Conservation (phyloP, 768 basidiomycete genomes). For the Strobilomyces echinocephalus region DNA sequence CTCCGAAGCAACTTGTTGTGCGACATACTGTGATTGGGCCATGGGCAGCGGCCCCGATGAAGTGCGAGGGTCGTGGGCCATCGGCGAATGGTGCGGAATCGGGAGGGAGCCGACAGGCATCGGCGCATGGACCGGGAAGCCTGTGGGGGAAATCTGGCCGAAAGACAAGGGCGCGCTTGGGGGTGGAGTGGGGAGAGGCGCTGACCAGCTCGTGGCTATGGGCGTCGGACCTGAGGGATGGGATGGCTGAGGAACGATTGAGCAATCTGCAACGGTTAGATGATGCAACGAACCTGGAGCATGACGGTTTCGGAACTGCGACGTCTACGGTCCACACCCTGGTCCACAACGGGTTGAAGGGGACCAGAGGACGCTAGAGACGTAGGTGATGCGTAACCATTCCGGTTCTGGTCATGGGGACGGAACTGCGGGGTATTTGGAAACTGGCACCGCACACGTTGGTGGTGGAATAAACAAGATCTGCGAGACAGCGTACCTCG, state of each 20-base stretch:
- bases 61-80: not conserved
- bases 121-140: slow-evolving; percentile 10
- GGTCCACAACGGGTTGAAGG: slow-evolving; percentile 4
- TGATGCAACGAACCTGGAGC: slow-evolving; percentile 18
- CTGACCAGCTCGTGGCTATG: slow-evolving; percentile 13
- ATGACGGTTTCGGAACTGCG: slow-evolving; percentile 15
- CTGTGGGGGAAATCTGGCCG: slow-evolving; percentile 6
- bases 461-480: not conserved
- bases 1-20: slow-evolving; percentile 2
- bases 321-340: slow-evolving; percentile 5
- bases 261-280: not conserved
- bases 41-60: slow-evolving; percentile 1
- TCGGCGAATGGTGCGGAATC: slow-evolving; percentile 3
- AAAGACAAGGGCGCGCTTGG: slow-evolving; percentile 5
- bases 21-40: not conserved
- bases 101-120: slow-evolving; percentile 8
- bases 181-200: slow-evolving; percentile 21
- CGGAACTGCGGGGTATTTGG: not conserved
- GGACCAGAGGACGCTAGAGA: slow-evolving; percentile 1
- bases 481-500: slow-evolving; percentile 8
- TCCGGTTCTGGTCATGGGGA: slow-evolving; percentile 3
- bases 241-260: slow-evolving; percentile 8
- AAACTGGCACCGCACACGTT: not conserved
- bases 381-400: slow-evolving; percentile 4
- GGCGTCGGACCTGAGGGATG: slow-evolving; percentile 8